Base-by-base conservation (phyloP, 208 protist species). In the Trypanosoma avium region DNA sequence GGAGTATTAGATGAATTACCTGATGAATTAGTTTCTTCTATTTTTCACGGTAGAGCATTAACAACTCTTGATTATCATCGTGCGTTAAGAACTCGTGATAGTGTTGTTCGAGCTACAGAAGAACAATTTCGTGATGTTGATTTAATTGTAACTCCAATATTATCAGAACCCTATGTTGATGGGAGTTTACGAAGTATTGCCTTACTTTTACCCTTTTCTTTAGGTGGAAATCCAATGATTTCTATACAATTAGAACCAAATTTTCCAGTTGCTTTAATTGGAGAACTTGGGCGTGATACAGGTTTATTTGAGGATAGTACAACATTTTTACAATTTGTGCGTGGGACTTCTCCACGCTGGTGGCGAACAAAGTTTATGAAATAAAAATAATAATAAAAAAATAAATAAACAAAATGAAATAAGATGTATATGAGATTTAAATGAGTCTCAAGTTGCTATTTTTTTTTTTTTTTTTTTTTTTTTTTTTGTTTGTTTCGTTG, bases 71-170 rank as follows among this genome's bases (percentile, higher is more conserved):
- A 88, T 57, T 95, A 95, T 73, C 68, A 93, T 59, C 63, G 67
- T 50, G 90, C 90, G 0, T 61, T 91, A 61, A 84, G 86, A 26
- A 75, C 85, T 4, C 86, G 90, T 36, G 86, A 95, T 40, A 84
- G 82, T 52, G 84, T 93, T 21, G 84, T 92, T 54, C 79, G 86
- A 0, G 77, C 78, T 13, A 90, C 75, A 12, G 80, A 90, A 47
- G 84, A 95, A 45, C 86, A 93, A 59, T 95, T 95, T 66, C 80
- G 81, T 17, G 90, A 95, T 58, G 80, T 93, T 7, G 90, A 95
- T 65, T 64, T 81, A 48, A 80, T 95, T 45, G 61, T 91, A n/a
- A 76, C 84, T 21, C 90, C 90, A 21, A 77, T 95, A 47, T 74
- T 95, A 22, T 75, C 77, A 6, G 71, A 78, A 43, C 90, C 90